Evolutionary conservation across 2,329 filamentous ascomycete species (phyloP), one percentile per base, ranked within the genome.

Genomic region (Fusarium subglutinans): DNA sequence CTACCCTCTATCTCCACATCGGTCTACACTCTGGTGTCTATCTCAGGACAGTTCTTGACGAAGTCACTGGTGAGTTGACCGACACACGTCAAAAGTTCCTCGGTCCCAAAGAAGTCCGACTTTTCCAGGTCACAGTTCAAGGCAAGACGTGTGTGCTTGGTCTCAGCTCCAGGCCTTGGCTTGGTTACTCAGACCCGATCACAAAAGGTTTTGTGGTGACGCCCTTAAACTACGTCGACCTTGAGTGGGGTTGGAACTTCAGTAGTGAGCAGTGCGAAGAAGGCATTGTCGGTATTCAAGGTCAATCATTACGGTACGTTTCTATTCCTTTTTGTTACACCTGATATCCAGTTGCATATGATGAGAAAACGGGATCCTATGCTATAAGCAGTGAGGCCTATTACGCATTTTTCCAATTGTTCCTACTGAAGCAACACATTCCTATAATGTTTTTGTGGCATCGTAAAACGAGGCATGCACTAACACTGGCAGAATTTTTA

Each of bases 171-270:
- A 91, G 96, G 63, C 93, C 96, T n/a, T 99, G 96, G 95, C 87
- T 99, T 8, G 96, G 95, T 48, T 98, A 98, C 80, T 93, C 95
- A 1, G 94, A 98, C 78, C 91, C 93, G 5, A 92, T 95, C 68
- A 95, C 93, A 6, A 94, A 94, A 79, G 92, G 92, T 43, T 98
- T 98, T 79, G 94, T 97, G 83, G 91, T 98, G 76, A 98, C 96
- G 2, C 96, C 97, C 2, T 85, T 99, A 37, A 94, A 94, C 81
- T 98, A 97, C 79, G 91, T 92, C 60, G 91, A 93, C 45, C 89
- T 99, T 35, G 95, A 98, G 82, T 98, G 94, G 87, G 95, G 94
- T 8, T 98, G 95, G 92, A 98, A 96, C 78, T 98, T 99, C 80
- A 96, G 94, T 82, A 98, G 95, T 80, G 94, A 98, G 81, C 94